phyloP scores from a whole-genome alignment of 345 rosid genomes.

The Odontarrhena argentea region DNA sequence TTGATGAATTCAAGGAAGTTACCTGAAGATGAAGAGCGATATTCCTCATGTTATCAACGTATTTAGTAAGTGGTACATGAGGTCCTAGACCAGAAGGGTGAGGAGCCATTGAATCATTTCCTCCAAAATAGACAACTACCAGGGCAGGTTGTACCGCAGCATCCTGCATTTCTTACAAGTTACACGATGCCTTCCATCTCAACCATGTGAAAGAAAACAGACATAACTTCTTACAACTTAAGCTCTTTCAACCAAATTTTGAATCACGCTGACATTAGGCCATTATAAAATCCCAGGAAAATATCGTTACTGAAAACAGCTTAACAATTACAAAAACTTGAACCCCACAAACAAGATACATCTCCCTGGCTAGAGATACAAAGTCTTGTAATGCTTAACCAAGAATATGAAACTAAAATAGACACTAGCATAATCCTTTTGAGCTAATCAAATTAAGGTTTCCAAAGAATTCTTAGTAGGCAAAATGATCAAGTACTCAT shows the following conservation, averaged over 20 bases:
- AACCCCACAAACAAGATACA: not conserved
- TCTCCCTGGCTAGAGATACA: conserved; percentile 1
- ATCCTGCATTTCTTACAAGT: conserved; percentile 52
- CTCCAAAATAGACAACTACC: conserved; percentile 93
- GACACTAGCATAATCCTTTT: not conserved
- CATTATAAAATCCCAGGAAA: not conserved
- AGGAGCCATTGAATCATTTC: conserved; percentile 96
- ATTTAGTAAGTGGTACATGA: conserved; percentile 82
- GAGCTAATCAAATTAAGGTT: not conserved
- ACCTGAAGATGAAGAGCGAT: conserved; percentile 84
- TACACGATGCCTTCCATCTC: conserved; percentile 3
- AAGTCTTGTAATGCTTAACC: conserved; percentile 5
- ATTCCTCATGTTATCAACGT: conserved; percentile 78
- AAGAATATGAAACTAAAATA: not conserved
- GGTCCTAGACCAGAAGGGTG: conserved; percentile 94
- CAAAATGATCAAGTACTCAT: not conserved
- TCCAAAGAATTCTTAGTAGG: not conserved
- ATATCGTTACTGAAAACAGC: not conserved
- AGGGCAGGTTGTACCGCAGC: conserved; percentile 72
- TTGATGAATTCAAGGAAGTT: conserved; percentile 24
- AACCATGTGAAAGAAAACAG: not conserved
- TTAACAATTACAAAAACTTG: not conserved
- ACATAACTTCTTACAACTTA: not conserved
- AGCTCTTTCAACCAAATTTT: not conserved
- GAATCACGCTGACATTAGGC: not conserved